Conservation (phyloP, 495 filamentous ascomycete genomes). For the Talaromyces stipitatus region DNA sequence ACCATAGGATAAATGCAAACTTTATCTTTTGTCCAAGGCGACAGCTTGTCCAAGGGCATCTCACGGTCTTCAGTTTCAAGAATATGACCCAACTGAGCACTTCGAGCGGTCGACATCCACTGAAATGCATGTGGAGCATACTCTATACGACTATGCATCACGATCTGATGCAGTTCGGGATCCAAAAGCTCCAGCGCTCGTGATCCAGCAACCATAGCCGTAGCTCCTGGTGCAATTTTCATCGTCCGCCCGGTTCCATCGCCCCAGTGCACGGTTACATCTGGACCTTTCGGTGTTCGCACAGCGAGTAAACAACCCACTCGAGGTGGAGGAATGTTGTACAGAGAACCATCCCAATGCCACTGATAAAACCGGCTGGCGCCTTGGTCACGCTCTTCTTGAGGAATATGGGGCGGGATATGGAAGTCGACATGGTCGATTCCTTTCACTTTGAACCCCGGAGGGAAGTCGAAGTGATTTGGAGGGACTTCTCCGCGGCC, state of each 20-base stretch:
- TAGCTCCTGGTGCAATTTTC: slow-evolving; percentile 18
- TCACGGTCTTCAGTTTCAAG: slow-evolving; percentile 20
- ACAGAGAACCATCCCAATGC: slow-evolving; percentile 22
- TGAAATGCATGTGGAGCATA: slow-evolving; percentile 24
- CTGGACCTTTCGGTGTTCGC: slow-evolving; percentile 20
- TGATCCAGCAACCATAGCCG: slow-evolving; percentile 21
- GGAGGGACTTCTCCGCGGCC: slow-evolving; percentile 18
- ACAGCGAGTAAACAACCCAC: slow-evolving; percentile 24
- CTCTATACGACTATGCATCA: slow-evolving; percentile 20
- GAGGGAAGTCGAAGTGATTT: slow-evolving; percentile 18
- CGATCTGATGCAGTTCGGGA: slow-evolving; percentile 13
- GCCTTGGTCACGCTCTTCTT: slow-evolving; percentile 16
- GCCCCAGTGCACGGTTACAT: slow-evolving; percentile 22
- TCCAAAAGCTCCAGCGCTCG: slow-evolving; percentile 16
- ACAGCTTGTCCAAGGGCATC: slow-evolving; percentile 18
- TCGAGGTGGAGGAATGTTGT: slow-evolving; percentile 17
- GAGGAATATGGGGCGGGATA: slow-evolving; percentile 19
- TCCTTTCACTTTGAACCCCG: slow-evolving; percentile 22
- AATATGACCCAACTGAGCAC: slow-evolving; percentile 18
- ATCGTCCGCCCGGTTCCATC: slow-evolving; percentile 21
- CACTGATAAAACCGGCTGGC: slow-evolving; percentile 22
- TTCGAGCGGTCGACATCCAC: slow-evolving; percentile 23
- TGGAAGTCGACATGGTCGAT: slow-evolving; percentile 20
- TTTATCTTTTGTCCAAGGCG: slow-evolving; percentile 14
- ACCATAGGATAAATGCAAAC: slow-evolving; percentile 23